Percentiles rank a stretch among this genome's conserved stretches.
Evolutionary conservation across 129 eudicot species (phyloP).

Genomic region (Daucus carota): DNA sequence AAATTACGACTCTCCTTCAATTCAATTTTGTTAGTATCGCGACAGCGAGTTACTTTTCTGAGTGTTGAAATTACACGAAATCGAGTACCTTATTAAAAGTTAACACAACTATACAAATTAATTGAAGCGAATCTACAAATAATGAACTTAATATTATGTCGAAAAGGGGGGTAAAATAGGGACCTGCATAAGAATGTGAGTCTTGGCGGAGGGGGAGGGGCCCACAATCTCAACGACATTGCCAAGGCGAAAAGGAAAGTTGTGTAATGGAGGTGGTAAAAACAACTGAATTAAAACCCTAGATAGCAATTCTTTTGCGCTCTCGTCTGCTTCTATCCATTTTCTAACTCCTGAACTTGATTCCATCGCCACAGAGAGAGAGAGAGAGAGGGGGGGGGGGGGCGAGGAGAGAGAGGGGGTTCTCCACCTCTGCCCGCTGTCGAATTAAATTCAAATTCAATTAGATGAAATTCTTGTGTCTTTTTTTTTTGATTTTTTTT

Average conservation of each 20-base stretch:
- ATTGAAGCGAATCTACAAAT: not conserved
- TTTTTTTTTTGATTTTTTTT: too few relatives aligned
- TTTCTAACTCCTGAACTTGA: slow-evolving; percentile 23
- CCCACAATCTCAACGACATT: slow-evolving; percentile 74
- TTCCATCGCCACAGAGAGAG: slow-evolving; percentile 12
- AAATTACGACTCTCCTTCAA: too few relatives aligned
- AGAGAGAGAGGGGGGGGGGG: too few relatives aligned
- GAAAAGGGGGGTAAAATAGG: not conserved
- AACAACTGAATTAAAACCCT: slow-evolving; percentile 44
- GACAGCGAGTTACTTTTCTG: too few relatives aligned
- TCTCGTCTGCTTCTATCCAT: slow-evolving; percentile 60
- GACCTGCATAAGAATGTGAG: slow-evolving; percentile 64
- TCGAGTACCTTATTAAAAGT: not conserved
- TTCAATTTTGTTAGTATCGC: not conserved
- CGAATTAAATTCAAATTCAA: not conserved
- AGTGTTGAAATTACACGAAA: too few relatives aligned
- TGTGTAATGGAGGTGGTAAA: slow-evolving; percentile 83
- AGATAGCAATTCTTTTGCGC: slow-evolving; percentile 46
- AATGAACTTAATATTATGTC: not conserved
- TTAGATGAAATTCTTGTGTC: too few relatives aligned
- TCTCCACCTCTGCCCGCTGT: not conserved
- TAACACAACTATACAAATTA: not conserved
- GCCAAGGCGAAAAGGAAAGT: slow-evolving; percentile 62
- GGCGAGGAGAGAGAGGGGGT: not conserved
- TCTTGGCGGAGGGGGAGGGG: slow-evolving; percentile 82